These are phyloP conservation scores for Aspergillus sp. DNA, from an alignment of 2,329 filamentous ascomycete genomes.

Conservation along the genomic window DNA sequence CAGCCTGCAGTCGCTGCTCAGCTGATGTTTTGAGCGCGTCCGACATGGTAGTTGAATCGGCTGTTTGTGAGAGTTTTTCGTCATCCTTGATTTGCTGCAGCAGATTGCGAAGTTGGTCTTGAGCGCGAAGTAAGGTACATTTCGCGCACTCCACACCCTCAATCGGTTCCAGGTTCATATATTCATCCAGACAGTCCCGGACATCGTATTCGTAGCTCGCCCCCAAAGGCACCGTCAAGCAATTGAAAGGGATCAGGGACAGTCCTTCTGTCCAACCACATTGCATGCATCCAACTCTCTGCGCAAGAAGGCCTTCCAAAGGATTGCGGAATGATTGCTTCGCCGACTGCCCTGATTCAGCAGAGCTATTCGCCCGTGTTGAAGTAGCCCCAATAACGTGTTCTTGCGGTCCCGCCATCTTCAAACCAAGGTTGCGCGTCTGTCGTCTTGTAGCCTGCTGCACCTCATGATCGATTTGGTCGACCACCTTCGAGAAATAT, in stretches of 20 bases:
- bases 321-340: conserved; percentile 62
- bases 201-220: conserved; percentile 66
- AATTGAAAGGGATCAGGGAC: conserved; percentile 90
- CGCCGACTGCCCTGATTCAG: conserved; percentile 16
- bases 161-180: conserved; percentile 80
- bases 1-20: conserved; percentile 59
- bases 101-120: conserved; percentile 53
- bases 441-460: conserved; percentile 50
- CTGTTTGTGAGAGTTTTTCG: conserved; percentile 19
- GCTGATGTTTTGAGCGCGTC: conserved; percentile 44
- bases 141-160: conserved; percentile 88
- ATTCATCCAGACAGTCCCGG: conserved; percentile 77
- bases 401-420: conserved; percentile 35
- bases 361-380: conserved; percentile 14
- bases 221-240: conserved; percentile 80
- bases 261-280: conserved; percentile 88
- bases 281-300: conserved; percentile 80
- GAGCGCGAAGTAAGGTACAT: conserved; percentile 71
- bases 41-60: conserved; percentile 27
- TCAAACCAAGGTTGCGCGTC: conserved; percentile 46
- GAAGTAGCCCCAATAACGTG: conserved; percentile 29
- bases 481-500: conserved; percentile 87
- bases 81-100: conserved; percentile 43
- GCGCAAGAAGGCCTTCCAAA: conserved; percentile 81
- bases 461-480: conserved; percentile 79